A percentile compares a stretch with the other conserved stretches of the same genome.
phyloP scores from a whole-genome alignment of 371 early-diverging fungal genomes.

The Parasitella parasitica region DNA sequence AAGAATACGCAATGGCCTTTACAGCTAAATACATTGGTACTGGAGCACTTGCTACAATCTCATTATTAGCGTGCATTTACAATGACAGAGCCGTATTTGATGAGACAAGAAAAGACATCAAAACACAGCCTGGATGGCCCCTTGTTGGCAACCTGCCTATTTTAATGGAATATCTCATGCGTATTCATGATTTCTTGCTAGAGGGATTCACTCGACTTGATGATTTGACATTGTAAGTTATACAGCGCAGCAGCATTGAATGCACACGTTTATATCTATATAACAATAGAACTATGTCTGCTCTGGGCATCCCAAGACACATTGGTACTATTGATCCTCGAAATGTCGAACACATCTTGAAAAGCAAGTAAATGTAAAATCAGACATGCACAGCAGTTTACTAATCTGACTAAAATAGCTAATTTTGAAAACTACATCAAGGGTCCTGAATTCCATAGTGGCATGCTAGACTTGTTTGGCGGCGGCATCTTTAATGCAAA shows the following conservation, averaged over 20 bases:
- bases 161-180: slow-evolving; percentile 10
- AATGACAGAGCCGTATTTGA: slow-evolving; percentile 26
- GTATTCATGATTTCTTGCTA: slow-evolving; percentile 24
- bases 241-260: background rate
- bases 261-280: background rate
- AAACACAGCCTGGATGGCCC: slow-evolving; percentile 20
- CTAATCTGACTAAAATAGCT: slow-evolving; percentile 12
- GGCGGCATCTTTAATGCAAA: slow-evolving; percentile 46
- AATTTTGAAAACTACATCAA: slow-evolving; percentile 37
- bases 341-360: slow-evolving; percentile 35
- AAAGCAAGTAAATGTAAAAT: slow-evolving; percentile 18
- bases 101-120: slow-evolving; percentile 8
- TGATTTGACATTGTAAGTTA: slow-evolving; percentile 16
- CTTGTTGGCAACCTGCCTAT: slow-evolving; percentile 25
- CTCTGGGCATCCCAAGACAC: slow-evolving; percentile 19
- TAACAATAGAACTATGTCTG: slow-evolving; percentile 13
- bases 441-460: slow-evolving; percentile 29
- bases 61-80: slow-evolving; percentile 23
- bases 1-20: slow-evolving; percentile 6
- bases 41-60: slow-evolving; percentile 12
- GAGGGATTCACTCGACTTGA: slow-evolving; percentile 18
- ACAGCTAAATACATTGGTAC: slow-evolving; percentile 7
- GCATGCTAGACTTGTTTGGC: slow-evolving; percentile 28
- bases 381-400: background rate
- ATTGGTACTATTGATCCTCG: slow-evolving; percentile 29